Evolutionary conservation across 23 red algal genomes (phyloP).

Genomic region (Gracilaria gracilis): DNA sequence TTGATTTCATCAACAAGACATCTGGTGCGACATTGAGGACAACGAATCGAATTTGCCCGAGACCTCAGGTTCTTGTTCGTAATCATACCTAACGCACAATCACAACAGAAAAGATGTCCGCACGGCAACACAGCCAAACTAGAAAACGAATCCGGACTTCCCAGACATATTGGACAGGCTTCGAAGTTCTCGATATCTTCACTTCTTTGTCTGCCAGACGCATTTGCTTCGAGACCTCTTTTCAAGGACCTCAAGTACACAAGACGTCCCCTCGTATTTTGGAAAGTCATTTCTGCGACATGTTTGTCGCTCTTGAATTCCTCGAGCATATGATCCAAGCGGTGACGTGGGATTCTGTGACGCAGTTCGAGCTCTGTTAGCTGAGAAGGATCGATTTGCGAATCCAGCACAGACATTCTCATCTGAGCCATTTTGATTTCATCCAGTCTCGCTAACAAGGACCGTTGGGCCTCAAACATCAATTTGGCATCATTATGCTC

Average conservation of each 20-base stretch:
- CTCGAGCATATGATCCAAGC: constrained; percentile 2
- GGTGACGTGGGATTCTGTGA: constrained; percentile 23
- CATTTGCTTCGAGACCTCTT: background rate
- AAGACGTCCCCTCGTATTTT: constrained; percentile 36
- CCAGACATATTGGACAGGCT: constrained; percentile 38
- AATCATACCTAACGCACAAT: constrained; percentile 29
- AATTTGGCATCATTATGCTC: constrained; percentile 28
- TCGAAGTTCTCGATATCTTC: background rate
- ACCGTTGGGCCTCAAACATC: constrained; percentile 57
- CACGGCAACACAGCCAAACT: constrained; percentile 28
- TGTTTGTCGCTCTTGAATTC: constrained; percentile 39
- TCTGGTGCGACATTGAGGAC: constrained; percentile 24
- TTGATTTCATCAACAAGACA: constrained; percentile 49
- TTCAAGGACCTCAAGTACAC: constrained; percentile 25
- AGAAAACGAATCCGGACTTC: background rate
- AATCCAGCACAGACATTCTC: constrained; percentile 42
- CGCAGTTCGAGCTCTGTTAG: constrained; percentile 25
- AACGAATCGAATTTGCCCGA: background rate
- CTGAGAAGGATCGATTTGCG: background rate
- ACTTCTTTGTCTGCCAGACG: background rate
- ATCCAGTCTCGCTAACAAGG: constrained; percentile 47
- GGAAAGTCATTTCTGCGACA: constrained; percentile 32
- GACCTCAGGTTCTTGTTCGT: constrained; percentile 16
- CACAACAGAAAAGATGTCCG: constrained; percentile 37
- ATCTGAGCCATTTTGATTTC: constrained; percentile 59